These are phyloP conservation scores for Thermothielavioides terrestris DNA, from an alignment of 495 filamentous ascomycete genomes.

Conservation along the genomic window DNA sequence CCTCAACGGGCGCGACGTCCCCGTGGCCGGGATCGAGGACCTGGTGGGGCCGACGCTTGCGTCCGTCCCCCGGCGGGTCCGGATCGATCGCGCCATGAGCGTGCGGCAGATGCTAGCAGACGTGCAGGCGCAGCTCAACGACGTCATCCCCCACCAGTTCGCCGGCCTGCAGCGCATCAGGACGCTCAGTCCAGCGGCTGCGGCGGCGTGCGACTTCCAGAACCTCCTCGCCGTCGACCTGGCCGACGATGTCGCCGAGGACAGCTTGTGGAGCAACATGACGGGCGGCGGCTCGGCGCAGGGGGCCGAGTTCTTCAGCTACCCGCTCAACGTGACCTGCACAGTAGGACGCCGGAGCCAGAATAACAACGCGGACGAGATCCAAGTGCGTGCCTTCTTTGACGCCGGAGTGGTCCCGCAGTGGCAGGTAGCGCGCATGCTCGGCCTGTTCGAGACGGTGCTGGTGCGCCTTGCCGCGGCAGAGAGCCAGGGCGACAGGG, in stretches of 20 bases:
- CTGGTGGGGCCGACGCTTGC: conserved; percentile 49
- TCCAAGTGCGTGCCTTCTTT: conserved; percentile 23
- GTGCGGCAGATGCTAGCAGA: conserved; percentile 29
- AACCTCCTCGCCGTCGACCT: conserved; percentile 49
- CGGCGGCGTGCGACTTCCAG: conserved; percentile 50
- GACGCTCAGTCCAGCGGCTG: conserved; percentile 42
- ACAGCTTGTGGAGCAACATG: conserved; percentile 17
- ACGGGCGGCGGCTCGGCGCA: conserved; percentile 16
- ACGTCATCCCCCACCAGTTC: conserved; percentile 48
- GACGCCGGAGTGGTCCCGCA: conserved; percentile 14
- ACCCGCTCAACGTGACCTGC: conserved; percentile 19
- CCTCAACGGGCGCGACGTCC: conserved; percentile 39
- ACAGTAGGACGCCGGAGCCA: conserved; percentile 2
- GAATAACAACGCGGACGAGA: not conserved
- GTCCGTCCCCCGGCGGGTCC: conserved; percentile 48
- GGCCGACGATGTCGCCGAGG: conserved; percentile 18
- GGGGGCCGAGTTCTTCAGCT: conserved; percentile 18
- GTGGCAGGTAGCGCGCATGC: conserved; percentile 17
- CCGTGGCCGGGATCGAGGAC: conserved; percentile 36
- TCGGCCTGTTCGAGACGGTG: conserved; percentile 20
- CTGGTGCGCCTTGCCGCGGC: conserved; percentile 1
- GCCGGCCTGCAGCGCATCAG: conserved; percentile 54
- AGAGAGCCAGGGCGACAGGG: not conserved
- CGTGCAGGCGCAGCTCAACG: conserved; percentile 41
- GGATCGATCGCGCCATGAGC: conserved; percentile 18